Conservation (phyloP, 495 filamentous ascomycete species). For the Cudoniella acicularis region DNA sequence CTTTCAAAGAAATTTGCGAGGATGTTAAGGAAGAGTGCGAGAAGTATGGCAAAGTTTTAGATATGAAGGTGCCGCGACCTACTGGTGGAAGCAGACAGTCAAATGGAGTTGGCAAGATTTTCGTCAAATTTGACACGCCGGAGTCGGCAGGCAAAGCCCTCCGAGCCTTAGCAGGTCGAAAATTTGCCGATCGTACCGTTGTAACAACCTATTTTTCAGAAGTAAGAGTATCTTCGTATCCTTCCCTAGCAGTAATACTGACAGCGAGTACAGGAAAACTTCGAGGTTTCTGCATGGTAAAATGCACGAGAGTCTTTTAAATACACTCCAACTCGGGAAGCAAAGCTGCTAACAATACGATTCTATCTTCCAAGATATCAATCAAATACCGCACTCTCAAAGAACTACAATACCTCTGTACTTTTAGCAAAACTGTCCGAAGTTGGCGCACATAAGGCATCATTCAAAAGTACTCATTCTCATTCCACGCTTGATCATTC, state of each 20-base stretch:
- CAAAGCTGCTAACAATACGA: too few species aligned
- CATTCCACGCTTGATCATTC: too few species aligned
- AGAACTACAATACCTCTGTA: slow-evolving; percentile 13
- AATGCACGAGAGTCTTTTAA: too few species aligned
- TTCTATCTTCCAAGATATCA: not conserved
- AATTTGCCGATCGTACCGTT: slow-evolving; percentile 93
- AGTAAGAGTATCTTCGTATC: slow-evolving; percentile 42
- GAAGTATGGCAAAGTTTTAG: slow-evolving; percentile 81
- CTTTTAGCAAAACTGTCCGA: slow-evolving; percentile 14
- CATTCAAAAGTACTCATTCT: slow-evolving; percentile 4
- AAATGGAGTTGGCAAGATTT: slow-evolving; percentile 95
- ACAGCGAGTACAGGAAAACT: slow-evolving; percentile 58
- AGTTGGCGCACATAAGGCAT: not conserved
- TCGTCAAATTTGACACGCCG: slow-evolving; percentile 79
- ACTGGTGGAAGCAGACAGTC: slow-evolving; percentile 74
- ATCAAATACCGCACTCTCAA: not conserved
- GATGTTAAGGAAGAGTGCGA: slow-evolving; percentile 88
- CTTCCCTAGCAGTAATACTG: slow-evolving; percentile 13
- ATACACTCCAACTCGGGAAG: too few species aligned
- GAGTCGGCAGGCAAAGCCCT: slow-evolving; percentile 82
- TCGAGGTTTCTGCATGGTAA: slow-evolving; percentile 75
- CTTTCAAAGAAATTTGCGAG: slow-evolving; percentile 81
- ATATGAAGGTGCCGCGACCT: slow-evolving; percentile 88
- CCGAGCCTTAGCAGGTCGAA: slow-evolving; percentile 81
- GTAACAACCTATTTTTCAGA: slow-evolving; percentile 95